Evolutionary conservation across 1,139 yeast genomes (phyloP).

Genomic region (Suhomyces ambrosiae): DNA sequence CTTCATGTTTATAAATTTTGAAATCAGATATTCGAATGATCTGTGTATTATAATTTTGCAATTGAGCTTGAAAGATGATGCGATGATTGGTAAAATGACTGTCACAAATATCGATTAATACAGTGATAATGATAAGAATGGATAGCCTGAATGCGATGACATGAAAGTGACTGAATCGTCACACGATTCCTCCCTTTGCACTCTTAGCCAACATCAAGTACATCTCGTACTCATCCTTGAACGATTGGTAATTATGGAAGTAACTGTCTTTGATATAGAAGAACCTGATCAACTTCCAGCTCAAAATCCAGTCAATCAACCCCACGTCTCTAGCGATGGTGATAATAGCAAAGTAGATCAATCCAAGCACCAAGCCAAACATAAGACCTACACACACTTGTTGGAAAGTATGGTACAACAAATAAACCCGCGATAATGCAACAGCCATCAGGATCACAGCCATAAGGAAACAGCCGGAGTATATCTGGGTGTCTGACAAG

Average conservation of each 20-base stretch:
- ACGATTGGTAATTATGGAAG: slow-evolving; percentile 44
- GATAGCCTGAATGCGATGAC: too few relatives aligned
- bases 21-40: too few relatives aligned
- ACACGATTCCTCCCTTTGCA: slow-evolving; percentile 6
- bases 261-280: slow-evolving; percentile 63
- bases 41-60: too few relatives aligned
- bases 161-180: too few relatives aligned
- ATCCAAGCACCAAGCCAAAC: slow-evolving; percentile 63
- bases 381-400: slow-evolving; percentile 78
- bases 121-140: too few relatives aligned
- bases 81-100: too few relatives aligned
- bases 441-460: slow-evolving; percentile 48
- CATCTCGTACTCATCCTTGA: slow-evolving; percentile 38
- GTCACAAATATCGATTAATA: too few relatives aligned
- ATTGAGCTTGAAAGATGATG: too few relatives aligned
- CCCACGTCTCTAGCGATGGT: slow-evolving; percentile 61
- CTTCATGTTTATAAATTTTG: too few relatives aligned
- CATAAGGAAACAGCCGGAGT: slow-evolving; percentile 26
- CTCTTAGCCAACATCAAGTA: slow-evolving; percentile 15
- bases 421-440: slow-evolving; percentile 73
- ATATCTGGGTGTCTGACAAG: slow-evolving; percentile 24
- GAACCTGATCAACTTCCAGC: slow-evolving; percentile 46
- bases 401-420: slow-evolving; percentile 69
- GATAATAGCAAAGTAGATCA: slow-evolving; percentile 56
- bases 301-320: slow-evolving; percentile 57